Percentiles rank a stretch among this genome's conserved stretches.
Evolutionary conservation across 768 basidiomycete species (phyloP).

Genomic region (Gloeopeniophorella convolvens): DNA sequence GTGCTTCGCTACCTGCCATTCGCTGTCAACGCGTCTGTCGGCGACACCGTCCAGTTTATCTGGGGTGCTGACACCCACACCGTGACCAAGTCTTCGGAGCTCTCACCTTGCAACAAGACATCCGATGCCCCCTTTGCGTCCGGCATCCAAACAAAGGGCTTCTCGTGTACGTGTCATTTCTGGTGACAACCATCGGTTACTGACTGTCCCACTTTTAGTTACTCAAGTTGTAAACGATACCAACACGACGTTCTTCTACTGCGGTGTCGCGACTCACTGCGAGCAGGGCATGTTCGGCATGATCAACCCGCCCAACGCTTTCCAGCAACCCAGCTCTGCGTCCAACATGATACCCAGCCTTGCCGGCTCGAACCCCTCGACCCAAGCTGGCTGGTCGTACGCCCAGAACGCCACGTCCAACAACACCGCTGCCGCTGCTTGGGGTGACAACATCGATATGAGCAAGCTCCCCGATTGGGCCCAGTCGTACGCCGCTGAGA

Average conservation of each 20-base stretch:
- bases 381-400: slow-evolving; percentile 51
- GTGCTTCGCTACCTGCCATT: slow-evolving; percentile 72
- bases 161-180: slow-evolving; percentile 40
- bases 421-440: slow-evolving; percentile 42
- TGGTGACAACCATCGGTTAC: slow-evolving; percentile 20
- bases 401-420: slow-evolving; percentile 40
- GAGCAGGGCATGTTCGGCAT: slow-evolving; percentile 83
- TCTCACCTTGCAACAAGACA: slow-evolving; percentile 70
- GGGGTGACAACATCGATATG: slow-evolving; percentile 63
- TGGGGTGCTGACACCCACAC: slow-evolving; percentile 80
- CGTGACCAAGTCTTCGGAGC: slow-evolving; percentile 69
- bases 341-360: slow-evolving; percentile 44
- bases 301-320: slow-evolving; percentile 57
- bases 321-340: slow-evolving; percentile 41
- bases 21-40: slow-evolving; percentile 66
- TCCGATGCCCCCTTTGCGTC: slow-evolving; percentile 52
- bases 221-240: slow-evolving; percentile 68
- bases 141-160: slow-evolving; percentile 55
- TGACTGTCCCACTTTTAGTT: slow-evolving; percentile 30
- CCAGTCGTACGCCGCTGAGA: slow-evolving; percentile 44
- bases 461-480: slow-evolving; percentile 48
- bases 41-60: slow-evolving; percentile 69
- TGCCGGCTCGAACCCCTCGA: slow-evolving; percentile 37
- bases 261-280: slow-evolving; percentile 64
- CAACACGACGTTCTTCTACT: slow-evolving; percentile 69